Conservation (phyloP, 176 grass and related monocot species). For the Cocos nucifera region DNA sequence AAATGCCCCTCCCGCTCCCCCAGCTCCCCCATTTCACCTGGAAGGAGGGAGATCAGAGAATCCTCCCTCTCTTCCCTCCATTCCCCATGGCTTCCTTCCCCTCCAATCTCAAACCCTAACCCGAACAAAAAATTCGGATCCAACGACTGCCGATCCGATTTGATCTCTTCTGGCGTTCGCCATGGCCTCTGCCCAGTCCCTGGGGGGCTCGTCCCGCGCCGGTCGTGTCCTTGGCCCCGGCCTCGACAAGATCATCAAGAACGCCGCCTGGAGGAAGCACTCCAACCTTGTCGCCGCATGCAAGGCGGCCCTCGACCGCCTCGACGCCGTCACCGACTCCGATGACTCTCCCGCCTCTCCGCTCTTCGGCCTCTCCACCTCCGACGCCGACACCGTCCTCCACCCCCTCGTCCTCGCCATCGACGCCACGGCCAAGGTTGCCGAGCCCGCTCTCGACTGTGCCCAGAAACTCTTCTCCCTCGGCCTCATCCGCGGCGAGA, state of each 20-base stretch:
- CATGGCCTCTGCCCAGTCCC: conserved; percentile 4
- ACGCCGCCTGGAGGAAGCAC: conserved; percentile 85
- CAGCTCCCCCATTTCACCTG: too few relatives aligned
- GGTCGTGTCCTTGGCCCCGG: conserved; percentile 56
- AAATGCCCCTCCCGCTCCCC: too few relatives aligned
- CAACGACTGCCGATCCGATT: too few relatives aligned
- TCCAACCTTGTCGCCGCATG: conserved; percentile 66
- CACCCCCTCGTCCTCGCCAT: conserved; percentile 52
- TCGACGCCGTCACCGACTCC: conserved; percentile 31
- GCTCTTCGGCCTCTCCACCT: conserved; percentile 29
- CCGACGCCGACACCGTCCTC: conserved; percentile 34
- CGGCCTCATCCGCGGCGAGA: conserved; percentile 49
- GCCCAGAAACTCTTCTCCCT: conserved; percentile 57
- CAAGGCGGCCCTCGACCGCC: conserved; percentile 75
- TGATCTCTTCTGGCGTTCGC: background rate
- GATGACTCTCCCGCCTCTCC: conserved; percentile 34
- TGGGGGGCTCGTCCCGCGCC: conserved; percentile 39
- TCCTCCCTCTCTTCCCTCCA: too few relatives aligned
- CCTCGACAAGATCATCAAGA: conserved; percentile 98
- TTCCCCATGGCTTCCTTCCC: too few relatives aligned
- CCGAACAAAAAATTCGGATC: too few relatives aligned
- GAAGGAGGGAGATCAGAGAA: too few relatives aligned
- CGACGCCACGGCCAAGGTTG: conserved; percentile 66
- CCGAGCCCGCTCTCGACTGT: conserved; percentile 68
- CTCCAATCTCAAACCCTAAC: too few relatives aligned